These are phyloP conservation scores for Pseudevernia furfuracea DNA, from an alignment of 495 filamentous ascomycete genomes.

Conservation along the genomic window DNA sequence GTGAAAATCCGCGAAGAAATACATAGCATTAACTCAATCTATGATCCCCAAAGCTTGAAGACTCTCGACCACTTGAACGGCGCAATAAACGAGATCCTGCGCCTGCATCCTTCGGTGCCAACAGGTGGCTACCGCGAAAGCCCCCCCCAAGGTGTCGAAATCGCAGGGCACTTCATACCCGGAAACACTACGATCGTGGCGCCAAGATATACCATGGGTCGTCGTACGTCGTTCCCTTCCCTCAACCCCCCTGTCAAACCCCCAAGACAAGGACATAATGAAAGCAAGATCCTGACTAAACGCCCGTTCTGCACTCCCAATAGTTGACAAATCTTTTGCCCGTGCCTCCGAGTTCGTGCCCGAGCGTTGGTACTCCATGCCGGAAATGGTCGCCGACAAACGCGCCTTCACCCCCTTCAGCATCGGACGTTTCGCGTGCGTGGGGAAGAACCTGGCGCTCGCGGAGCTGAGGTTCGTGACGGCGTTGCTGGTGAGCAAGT, in stretches of 20 bases:
- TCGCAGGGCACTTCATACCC: no score
- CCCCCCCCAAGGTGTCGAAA: no score
- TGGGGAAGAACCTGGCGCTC: neutral
- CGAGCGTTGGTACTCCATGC: neutral
- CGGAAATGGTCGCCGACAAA: neutral
- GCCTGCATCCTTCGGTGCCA: no score
- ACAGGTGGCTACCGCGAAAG: no score
- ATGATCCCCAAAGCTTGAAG: no score
- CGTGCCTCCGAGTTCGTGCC: neutral
- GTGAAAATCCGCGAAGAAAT: no score
- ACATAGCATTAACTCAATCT: no score
- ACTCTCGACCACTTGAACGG: no score
- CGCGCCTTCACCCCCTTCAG: neutral
- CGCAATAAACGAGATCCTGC: no score
- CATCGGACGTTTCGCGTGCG: neutral
- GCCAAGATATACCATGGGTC: no score
- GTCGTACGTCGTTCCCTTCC: neutral
- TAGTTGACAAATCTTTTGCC: neutral
- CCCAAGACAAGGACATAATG: neutral
- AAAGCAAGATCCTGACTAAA: neutral
- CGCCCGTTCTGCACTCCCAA: neutral
- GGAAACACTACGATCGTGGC: no score
- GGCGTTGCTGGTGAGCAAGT: neutral
- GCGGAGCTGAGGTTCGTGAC: neutral
- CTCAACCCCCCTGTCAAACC: neutral